These are phyloP conservation scores for Gossypium gossypioides DNA, from an alignment of 441 rosid species.

Conservation along the genomic window DNA sequence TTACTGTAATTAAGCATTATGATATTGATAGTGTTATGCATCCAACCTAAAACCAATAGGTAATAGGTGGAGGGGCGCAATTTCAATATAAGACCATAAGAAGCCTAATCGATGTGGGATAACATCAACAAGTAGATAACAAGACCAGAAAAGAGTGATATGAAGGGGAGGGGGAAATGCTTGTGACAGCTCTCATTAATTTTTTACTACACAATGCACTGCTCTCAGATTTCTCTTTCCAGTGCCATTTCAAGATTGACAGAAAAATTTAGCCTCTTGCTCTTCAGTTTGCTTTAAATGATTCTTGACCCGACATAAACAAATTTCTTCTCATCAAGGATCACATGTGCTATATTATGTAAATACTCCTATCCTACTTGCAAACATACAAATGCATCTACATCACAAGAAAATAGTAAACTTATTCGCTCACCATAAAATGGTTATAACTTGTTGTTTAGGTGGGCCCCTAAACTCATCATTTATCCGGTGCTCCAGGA, in stretches of 20 bases:
- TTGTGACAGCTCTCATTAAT: background rate
- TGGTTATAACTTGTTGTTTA: conserved; percentile 51
- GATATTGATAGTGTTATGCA: background rate
- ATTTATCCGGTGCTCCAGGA: conserved; percentile 79
- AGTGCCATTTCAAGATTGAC: background rate
- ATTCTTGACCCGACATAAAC: background rate
- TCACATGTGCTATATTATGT: background rate
- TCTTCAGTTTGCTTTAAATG: background rate
- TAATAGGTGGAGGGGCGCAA: background rate
- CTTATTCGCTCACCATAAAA: conserved; percentile 54
- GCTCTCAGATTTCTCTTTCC: background rate
- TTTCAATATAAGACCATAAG: background rate
- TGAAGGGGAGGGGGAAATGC: background rate
- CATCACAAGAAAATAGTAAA: background rate
- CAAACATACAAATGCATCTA: background rate
- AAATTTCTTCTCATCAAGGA: background rate
- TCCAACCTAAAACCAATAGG: background rate
- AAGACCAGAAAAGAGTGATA: background rate
- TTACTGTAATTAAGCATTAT: background rate
- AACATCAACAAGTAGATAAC: background rate
- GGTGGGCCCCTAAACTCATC: conserved; percentile 94
- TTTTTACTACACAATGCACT: background rate
- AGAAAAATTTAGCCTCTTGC: background rate
- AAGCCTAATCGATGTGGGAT: background rate
- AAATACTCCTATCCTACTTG: background rate